phyloP scores from a whole-genome alignment of 148 eudicot species.

The Chenopodium suecicum region DNA sequence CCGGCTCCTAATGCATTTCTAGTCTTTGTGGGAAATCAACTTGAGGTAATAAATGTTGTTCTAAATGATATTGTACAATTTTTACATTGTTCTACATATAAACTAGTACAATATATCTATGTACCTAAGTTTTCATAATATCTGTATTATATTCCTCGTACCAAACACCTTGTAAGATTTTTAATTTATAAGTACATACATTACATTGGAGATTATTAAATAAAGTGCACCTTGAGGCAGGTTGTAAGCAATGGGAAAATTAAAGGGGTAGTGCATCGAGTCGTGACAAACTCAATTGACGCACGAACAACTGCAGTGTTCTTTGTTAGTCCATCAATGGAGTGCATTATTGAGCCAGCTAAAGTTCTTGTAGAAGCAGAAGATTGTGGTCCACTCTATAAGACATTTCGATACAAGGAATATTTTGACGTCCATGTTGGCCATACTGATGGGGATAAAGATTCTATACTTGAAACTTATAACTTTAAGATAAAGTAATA shows the following conservation, averaged over 20 bases:
- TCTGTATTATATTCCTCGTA: too few species aligned
- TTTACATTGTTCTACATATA: too few species aligned
- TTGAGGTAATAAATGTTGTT: constrained; percentile 25
- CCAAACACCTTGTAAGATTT: too few species aligned
- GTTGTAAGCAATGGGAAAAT: constrained; percentile 38
- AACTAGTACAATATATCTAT: too few species aligned
- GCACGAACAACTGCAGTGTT: constrained; percentile 26
- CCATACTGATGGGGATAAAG: constrained; percentile 11
- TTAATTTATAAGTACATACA: too few species aligned
- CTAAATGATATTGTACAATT: neutral
- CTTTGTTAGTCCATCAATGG: constrained; percentile 24
- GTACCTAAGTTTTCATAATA: too few species aligned
- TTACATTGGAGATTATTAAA: neutral
- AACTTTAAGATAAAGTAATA: constrained; percentile 3
- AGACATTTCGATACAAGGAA: constrained; percentile 26
- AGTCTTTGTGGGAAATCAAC: constrained; percentile 36
- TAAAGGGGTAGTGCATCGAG: constrained; percentile 33
- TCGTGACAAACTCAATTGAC: constrained; percentile 25
- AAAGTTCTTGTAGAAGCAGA: constrained; percentile 20
- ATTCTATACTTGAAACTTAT: constrained; percentile 17
- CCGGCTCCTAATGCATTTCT: constrained; percentile 37
- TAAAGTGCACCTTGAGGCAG: constrained; percentile 15
- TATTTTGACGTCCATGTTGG: constrained; percentile 20
- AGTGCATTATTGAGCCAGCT: constrained; percentile 31
- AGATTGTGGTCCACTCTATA: constrained; percentile 25